Evolutionary conservation across 768 basidiomycete species (phyloP), one percentile per base, ranked within the genome.

Genomic region (Boletus vermiculosoides): DNA sequence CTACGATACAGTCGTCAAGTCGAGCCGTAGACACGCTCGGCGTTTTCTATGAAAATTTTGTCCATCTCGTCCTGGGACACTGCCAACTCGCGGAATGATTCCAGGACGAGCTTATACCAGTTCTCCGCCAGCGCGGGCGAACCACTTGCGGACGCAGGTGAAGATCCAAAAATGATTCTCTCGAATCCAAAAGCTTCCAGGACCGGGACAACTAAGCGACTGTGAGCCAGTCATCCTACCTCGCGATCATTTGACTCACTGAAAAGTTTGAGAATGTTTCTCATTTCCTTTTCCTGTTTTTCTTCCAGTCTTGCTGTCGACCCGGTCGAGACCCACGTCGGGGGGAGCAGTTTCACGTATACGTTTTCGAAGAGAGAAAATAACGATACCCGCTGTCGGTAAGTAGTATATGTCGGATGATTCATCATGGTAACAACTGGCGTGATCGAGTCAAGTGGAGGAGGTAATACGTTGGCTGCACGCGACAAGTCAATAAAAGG

Each of bases 181-280:
- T 88, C 79, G 64, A 83, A 90, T 8, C 92, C 92, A 68, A 93
- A 93, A 3, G 92, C 92, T 69, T 94, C 92, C 59, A 92, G 73
- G 37, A 87, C 86, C 16, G 89, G 92, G 9, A 85, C 87, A 61
- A 93, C 91, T 94, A 57, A 5, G 18, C 2, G 49, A 31, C 23
- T 45, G 48, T 61, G 37, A 71, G 56, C 20, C 11, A 20, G 30
- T 0, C 3, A 22, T 8, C 10, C 9, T 31, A 13, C 4, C 12
- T 48, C 0, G 36, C 9, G 13, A 10, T 23, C 40, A 36, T 37
- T 1, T 2, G 18, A 85, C 90, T 75, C 66, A 93, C 91, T 75
- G 74, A 90, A 93, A 83, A 93, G 88, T 77, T 88, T 93, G 72
- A 92, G 83, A 55, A 88, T 77, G 50, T 85, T 80, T 69, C 74